Percentiles rank a stretch among this genome's conserved stretches.
Evolutionary conservation across 2,329 filamentous ascomycete species (phyloP).

Genomic region (Cladophialophora bantiana): DNA sequence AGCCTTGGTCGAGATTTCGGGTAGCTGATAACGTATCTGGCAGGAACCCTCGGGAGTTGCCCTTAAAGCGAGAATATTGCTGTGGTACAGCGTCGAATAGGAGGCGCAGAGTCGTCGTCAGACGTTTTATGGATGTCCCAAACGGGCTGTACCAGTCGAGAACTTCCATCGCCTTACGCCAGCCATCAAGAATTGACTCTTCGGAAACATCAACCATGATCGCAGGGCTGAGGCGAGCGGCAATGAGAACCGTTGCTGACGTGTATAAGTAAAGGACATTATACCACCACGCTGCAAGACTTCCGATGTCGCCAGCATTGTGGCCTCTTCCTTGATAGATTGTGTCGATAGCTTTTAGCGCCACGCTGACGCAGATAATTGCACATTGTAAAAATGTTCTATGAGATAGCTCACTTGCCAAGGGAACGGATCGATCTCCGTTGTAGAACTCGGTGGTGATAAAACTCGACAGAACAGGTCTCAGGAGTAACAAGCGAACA

Average conservation of each 20-base stretch:
- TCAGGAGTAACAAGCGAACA: slow-evolving; percentile 46
- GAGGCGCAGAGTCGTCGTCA: slow-evolving; percentile 19
- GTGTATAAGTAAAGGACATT: slow-evolving; percentile 49
- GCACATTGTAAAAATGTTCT: slow-evolving; percentile 40
- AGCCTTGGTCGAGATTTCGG: background rate
- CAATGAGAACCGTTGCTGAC: slow-evolving; percentile 47
- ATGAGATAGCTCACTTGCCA: slow-evolving; percentile 18
- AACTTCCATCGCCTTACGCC: slow-evolving; percentile 22
- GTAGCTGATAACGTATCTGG: background rate
- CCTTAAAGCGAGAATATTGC: slow-evolving; percentile 16
- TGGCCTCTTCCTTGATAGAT: slow-evolving; percentile 38
- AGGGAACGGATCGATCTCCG: slow-evolving; percentile 37
- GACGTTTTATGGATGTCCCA: slow-evolving; percentile 19
- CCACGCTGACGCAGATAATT: slow-evolving; percentile 46
- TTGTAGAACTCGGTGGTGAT: slow-evolving; percentile 41
- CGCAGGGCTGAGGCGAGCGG: slow-evolving; percentile 40
- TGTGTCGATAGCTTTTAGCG: slow-evolving; percentile 45
- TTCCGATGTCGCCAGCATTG: slow-evolving; percentile 31
- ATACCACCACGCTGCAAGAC: slow-evolving; percentile 48
- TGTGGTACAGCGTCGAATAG: slow-evolving; percentile 26
- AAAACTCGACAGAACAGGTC: slow-evolving; percentile 46
- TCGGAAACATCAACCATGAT: slow-evolving; percentile 24
- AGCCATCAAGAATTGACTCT: slow-evolving; percentile 20
- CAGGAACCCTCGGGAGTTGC: background rate
- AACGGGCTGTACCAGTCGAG: slow-evolving; percentile 22